Evolutionary conservation across 257 asterid species (phyloP).

Genomic region (Nicotiana knightiana): DNA sequence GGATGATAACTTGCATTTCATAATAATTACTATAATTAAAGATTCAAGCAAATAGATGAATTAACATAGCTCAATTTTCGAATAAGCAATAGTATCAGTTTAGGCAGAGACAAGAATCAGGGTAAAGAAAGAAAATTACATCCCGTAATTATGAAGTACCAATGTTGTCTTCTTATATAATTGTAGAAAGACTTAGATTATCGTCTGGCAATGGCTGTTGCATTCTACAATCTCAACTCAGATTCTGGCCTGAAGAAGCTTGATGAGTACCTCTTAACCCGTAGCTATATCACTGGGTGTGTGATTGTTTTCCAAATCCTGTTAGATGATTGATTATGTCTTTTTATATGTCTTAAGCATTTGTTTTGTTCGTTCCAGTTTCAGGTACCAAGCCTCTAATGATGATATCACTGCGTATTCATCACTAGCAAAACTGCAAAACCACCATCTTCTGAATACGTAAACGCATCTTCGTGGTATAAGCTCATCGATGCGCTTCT

Average conservation of each 20-base stretch:
- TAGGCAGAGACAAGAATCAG: not conserved
- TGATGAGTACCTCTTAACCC: conserved; percentile 75
- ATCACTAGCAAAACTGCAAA: conserved; percentile 42
- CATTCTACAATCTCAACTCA: conserved; percentile 41
- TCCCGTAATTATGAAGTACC: not conserved
- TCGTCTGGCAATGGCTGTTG: conserved; percentile 52
- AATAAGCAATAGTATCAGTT: not conserved
- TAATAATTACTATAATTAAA: too few species aligned
- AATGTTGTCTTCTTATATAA: not conserved
- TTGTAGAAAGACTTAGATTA: conserved; percentile 1
- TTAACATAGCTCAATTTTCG: not conserved
- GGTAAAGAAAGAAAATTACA: not conserved
- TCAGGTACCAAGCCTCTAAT: conserved; percentile 80
- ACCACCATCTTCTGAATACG: conserved; percentile 52
- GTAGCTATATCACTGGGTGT: conserved; percentile 87
- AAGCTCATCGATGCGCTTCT: conserved; percentile 36
- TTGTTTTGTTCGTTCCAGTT: not conserved
- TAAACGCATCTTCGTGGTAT: conserved; percentile 55
- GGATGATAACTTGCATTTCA: too few species aligned
- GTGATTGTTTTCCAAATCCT: not conserved
- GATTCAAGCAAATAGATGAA: not conserved
- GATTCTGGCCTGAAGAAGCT: conserved; percentile 78
- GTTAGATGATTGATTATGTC: not conserved
- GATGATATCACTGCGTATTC: conserved; percentile 66
- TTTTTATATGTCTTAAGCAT: conserved; percentile 24